Evolutionary conservation across 2,329 filamentous ascomycete species (phyloP), one percentile per base, ranked within the genome.

Genomic region (Phyllosticta ampelicida): DNA sequence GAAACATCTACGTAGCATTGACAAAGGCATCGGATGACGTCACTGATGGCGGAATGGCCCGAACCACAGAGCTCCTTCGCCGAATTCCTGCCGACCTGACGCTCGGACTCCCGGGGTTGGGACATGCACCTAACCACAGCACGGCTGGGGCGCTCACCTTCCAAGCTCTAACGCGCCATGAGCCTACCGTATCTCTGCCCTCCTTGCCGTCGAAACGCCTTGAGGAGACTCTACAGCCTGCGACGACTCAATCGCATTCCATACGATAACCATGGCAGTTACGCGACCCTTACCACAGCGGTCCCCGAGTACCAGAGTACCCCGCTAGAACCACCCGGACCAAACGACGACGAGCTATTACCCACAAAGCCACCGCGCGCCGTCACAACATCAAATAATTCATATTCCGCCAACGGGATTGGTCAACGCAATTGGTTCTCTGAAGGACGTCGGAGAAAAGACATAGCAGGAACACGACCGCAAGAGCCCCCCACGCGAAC

Each of bases 121-220:
- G 21, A 28, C 55, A 48, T 23, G 23, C 48, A 5, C 28, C n/a
- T n/a, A 51, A n/a, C 18, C 16, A 44, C 29, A 20, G 21, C 30
- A 26, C n/a, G n/a, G n/a, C 36, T 54, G 21, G 9, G 13, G 10
- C 52, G 29, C 29, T 23, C 49, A 49, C 23, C 48, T 20, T 8
- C 30, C 21, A 23, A 16, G 21, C 18, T 54, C 26, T n/a, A 23
- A 20, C 18, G 30, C 36, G 48, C 18, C 51, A 58, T 59, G 57
- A 55, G 48, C 26, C 26, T 49, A n/a, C 53, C 53, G n/a, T 59
- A 59, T n/a, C 29, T 59, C 23, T 59, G 57, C 23, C 57, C 57
- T 11, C 50, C 48, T 53, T 59, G 57, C 29, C 52, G 57, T n/a
- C 57, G 19, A 20, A 59, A 59, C 26, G 52, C 26, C 11, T 11